phyloP scores from a whole-genome alignment of 257 asterid genomes.

The Plantago major region DNA sequence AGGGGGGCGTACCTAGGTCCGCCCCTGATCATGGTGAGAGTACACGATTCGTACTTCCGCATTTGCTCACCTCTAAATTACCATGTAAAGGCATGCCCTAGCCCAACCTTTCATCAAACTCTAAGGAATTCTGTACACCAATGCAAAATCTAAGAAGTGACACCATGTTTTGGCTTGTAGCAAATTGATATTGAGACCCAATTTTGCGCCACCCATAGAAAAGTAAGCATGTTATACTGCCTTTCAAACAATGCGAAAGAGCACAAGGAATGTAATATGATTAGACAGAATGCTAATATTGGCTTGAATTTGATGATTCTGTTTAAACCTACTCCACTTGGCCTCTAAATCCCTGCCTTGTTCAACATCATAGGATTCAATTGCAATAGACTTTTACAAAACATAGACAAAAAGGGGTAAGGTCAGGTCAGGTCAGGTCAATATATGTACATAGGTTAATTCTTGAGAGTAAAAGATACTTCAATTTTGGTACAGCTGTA shows the following conservation, averaged over 20 bases:
- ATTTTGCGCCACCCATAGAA: slow-evolving; percentile 6
- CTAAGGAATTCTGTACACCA: too few species aligned
- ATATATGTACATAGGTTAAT: background rate
- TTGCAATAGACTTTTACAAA: background rate
- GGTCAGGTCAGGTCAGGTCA: too few species aligned
- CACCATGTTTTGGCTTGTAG: background rate
- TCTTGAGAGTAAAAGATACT: slow-evolving; percentile 8
- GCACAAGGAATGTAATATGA: background rate
- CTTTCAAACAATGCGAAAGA: background rate
- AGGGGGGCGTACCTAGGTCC: too few species aligned
- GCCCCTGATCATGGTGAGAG: too few species aligned
- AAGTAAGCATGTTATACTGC: slow-evolving; percentile 7
- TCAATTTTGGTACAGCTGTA: slow-evolving; percentile 27
- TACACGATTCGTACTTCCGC: too few species aligned
- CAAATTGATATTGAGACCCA: background rate
- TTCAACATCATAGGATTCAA: background rate
- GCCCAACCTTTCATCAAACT: too few species aligned
- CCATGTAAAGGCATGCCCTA: too few species aligned
- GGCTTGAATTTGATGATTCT: slow-evolving; percentile 3
- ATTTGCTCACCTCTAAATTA: too few species aligned
- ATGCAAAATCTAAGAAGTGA: background rate
- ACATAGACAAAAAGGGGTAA: background rate
- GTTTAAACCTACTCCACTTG: slow-evolving; percentile 1
- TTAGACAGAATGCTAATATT: slow-evolving; percentile 3
- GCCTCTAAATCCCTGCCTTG: slow-evolving; percentile 1